These are phyloP conservation scores for Tolypocladium ovalisporum DNA, from an alignment of 2,329 filamentous ascomycete species.

Conservation along the genomic window DNA sequence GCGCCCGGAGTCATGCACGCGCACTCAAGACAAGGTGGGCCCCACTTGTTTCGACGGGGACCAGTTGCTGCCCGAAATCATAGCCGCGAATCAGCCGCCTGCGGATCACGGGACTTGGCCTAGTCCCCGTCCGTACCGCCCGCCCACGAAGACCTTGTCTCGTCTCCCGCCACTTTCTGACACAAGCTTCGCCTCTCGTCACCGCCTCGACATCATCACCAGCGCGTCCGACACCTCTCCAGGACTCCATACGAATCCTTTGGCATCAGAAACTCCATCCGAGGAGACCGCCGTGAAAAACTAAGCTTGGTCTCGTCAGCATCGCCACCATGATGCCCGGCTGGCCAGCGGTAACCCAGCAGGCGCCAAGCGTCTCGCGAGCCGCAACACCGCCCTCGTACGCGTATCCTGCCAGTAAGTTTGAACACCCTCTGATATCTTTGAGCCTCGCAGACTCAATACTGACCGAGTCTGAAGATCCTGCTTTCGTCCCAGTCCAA, in stretches of 20 bases:
- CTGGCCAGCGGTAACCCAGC: slow-evolving; percentile 24
- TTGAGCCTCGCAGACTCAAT: neutral
- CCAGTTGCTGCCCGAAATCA: neutral
- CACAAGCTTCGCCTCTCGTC: neutral
- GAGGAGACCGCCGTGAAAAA: neutral
- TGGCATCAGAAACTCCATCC: neutral
- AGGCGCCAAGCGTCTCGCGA: slow-evolving; percentile 29
- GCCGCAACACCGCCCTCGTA: slow-evolving; percentile 22
- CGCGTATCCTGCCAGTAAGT: slow-evolving; percentile 28
- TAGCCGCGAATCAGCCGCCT: neutral
- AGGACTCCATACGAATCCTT: slow-evolving; percentile 1
- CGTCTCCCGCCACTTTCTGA: neutral
- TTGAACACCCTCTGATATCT: neutral
- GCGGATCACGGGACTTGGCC: neutral
- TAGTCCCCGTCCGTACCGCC: neutral
- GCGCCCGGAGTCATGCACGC: neutral
- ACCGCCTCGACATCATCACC: neutral
- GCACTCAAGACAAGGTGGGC: neutral
- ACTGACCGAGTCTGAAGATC: slow-evolving; percentile 24
- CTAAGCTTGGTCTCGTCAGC: slow-evolving; percentile 4
- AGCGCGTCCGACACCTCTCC: neutral
- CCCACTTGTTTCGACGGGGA: neutral
- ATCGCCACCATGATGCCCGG: slow-evolving; percentile 21
- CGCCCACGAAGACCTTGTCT: neutral
- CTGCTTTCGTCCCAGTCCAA: slow-evolving; percentile 50